Evolutionary conservation across 805 yeast species (phyloP), one percentile per base, ranked within the genome.

Genomic region (Starmerella stigmatis): DNA sequence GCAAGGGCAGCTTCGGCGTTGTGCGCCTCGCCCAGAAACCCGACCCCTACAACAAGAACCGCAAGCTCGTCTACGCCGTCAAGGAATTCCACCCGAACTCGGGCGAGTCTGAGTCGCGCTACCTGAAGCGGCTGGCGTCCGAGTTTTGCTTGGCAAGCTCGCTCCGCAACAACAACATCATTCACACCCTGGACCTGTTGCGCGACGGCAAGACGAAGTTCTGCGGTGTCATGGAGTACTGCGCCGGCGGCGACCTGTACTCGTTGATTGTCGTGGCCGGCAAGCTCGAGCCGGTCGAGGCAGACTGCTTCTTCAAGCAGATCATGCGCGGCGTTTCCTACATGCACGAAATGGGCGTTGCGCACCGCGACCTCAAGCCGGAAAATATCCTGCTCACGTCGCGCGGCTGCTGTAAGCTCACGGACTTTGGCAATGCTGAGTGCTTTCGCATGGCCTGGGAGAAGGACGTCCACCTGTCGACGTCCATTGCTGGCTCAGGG

Each of bases 401-500:
- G 15, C 64, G 69, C 45, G 89, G 92, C 11, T 70, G 74, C 46
- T 67, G 79, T 43, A 79, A 78, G 59, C 74, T 80, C 40, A 74
- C 85, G 28, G 96, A 86, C 62, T 86, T 86, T 63, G 96, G 96
- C 27, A 84, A 88, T 38, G 79, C 94, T 37, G 86, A 82, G 48
- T 94, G 89, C 26, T 82, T 86, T 63, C 77, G 82, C 54, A 84
- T 94, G 36, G 83, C 86, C 2, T 86, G 94, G 89, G 94, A 85
- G 57, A 69, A 67, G 40, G 78, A 78, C 44, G 74, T 76, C 26
- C 85, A 79, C 57, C 66, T 74, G 45, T 72, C 79, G 29, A 62
- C 68, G 16, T 88, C 92, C 13, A 72, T 80, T 5, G 75, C 88
- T 57, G 96, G 96, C 1, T 79, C 89, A 3, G 89, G 79, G 48